Base-by-base conservation (phyloP, 176 grass and related monocot species). In the Olyra latifolia region DNA sequence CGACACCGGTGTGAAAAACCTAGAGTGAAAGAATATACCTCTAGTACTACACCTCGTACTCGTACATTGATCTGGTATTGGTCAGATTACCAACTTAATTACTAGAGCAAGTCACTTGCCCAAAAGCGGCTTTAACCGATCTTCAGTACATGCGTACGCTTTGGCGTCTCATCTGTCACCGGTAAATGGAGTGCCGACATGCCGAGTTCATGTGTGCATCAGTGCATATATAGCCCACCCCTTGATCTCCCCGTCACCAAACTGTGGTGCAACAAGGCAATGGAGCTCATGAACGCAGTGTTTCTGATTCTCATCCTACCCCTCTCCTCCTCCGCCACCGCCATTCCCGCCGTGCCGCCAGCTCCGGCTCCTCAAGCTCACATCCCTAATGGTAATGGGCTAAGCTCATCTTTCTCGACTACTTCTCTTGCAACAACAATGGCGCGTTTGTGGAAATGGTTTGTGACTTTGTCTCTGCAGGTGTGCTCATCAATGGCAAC, bases 401-500 rank as follows among this genome's bases (percentile, higher is more conserved):
- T 0, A 3, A 12, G 9, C 14, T 71, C 42, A 17, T 27, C n/a
- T 24, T 69, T 47, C 17, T 25, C 14, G 14, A 19, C 27, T 8
- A 52, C 1, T 2, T 13, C 30, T 50, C 68, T 50, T 50, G 14
- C 44, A 29, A 71, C 13, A 71, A 47, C 19, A 69, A 27, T 46
- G 25, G 25, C 69, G 1, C 23, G 25, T 27, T 30, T 48, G 45
- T 20, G 4, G 48, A 52, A 50, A 52, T 52, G 16, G 48, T 19
- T 52, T 19, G 1, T 52, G 7, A 52, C 16, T 52, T 19, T 52
- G 48, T 19, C 16, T 52, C 48, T 19, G 48, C 70, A 93, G 76
- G 87, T 19, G 66, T 88, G 50, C 86, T 92, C 13, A 48, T 82
- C 54, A 92, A 92, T 42, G 90, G 90, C 46, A 92, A 92, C 86